Conservation (phyloP, 2,329 filamentous ascomycete genomes). For the Phyllosticta citriasiana region DNA sequence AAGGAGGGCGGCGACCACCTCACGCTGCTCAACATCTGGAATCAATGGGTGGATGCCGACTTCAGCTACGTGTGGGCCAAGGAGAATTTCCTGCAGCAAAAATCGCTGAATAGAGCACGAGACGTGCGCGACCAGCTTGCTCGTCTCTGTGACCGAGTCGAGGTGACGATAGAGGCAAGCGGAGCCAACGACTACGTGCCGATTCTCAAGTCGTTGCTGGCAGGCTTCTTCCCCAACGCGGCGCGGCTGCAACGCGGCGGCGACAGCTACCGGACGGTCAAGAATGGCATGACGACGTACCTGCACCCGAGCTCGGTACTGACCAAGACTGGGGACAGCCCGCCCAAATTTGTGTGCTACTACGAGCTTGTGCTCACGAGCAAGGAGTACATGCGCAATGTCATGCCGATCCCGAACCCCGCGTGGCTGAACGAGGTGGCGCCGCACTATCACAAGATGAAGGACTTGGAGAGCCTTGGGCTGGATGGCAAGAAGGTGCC, state of each 20-base stretch:
- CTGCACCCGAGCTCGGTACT: constrained; percentile 83
- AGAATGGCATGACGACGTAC: constrained; percentile 79
- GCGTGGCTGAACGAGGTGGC: constrained; percentile 84
- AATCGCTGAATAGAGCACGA: constrained; percentile 75
- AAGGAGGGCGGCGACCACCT: constrained; percentile 87
- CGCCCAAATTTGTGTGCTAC: constrained; percentile 83
- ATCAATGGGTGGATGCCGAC: constrained; percentile 88
- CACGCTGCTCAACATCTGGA: constrained; percentile 85
- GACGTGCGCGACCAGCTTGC: constrained; percentile 88
- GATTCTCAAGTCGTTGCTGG: constrained; percentile 78
- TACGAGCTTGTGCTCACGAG: constrained; percentile 72
- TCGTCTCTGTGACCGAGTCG: constrained; percentile 87
- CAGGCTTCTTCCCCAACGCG: constrained; percentile 91
- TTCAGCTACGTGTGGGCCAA: constrained; percentile 79
- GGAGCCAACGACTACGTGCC: constrained; percentile 64
- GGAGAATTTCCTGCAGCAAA: constrained; percentile 90
- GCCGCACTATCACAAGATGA: constrained; percentile 89
- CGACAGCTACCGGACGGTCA: constrained; percentile 82
- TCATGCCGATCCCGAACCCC: constrained; percentile 66
- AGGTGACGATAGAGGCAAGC: constrained; percentile 59
- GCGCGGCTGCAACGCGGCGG: constrained; percentile 74
- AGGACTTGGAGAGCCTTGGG: constrained; percentile 74
- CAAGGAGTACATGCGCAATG: constrained; percentile 88
- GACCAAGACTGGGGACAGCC: constrained; percentile 60
- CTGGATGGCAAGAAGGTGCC: constrained; percentile 56